Base-by-base conservation (phyloP, 495 filamentous ascomycete species). In the Podospora appendiculata region DNA sequence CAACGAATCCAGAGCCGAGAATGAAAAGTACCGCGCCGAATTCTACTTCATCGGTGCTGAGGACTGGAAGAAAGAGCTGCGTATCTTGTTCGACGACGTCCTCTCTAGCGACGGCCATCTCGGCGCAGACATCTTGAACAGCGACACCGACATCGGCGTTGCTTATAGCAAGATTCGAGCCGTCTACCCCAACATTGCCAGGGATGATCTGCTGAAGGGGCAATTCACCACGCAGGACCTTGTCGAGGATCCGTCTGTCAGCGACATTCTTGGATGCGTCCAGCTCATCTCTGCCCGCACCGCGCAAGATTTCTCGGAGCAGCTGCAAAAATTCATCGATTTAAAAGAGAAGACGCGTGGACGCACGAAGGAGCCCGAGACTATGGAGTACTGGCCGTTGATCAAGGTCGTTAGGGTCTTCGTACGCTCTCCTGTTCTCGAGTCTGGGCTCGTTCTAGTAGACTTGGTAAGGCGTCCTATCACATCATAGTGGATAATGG, bases 101-200 rank as follows among this genome's bases (percentile, higher is more conserved):
- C 36, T 70, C 2, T 75, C 76, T n/a, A 53, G 46, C 41, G 58
- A 49, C 3, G 33, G 17, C 45, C 38, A 71, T 10, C 49, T 74
- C 0, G 68, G 68, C 2, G 51, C 59, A 16, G 78, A 81, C 0
- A 58, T 53, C 18, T 35, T 56, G 1, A 71, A 70, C 46, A 55
- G 60, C 11, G 75, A 81, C 5, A 70, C 63, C 9, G 79, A 83
- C 5, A 80, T 79, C 5, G 73, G 73, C 8, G 62, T 87, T 36
- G 83, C 84, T 2, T 81, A 78, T 51, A 77, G 76, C 11, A 88
- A 88, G 54, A 75, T 88, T 42, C 79, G 74, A 48, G 75, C 81
- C 5, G 79, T 88, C 0, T 88, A 86, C 58, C 83, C 84, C 0
- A 58, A 66, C 11, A 70, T 76, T 45, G 76, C 72, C 0, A 79